Evolutionary conservation across 2,329 filamentous ascomycete genomes (phyloP), one percentile per base, ranked within the genome.

Genomic region (Fusarium buxicola): DNA sequence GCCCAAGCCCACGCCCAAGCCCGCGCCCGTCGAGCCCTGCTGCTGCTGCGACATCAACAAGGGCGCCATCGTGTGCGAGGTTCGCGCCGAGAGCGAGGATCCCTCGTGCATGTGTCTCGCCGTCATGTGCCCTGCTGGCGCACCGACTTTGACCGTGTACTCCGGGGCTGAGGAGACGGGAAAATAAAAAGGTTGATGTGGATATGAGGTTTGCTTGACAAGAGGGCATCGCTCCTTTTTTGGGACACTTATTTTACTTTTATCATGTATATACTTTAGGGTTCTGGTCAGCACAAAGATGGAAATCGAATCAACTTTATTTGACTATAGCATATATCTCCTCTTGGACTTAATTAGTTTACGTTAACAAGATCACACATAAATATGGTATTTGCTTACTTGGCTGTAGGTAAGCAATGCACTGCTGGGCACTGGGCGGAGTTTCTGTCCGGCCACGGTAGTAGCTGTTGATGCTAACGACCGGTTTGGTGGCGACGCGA

Each of bases 1-100:
- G 24, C 38, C 50, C 16, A 30, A 41, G n/a, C 41, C 62, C 2
- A 58, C 53, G 5, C 46, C 45, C 38, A 47, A 51, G 9, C 28
- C 56, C 32, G 24, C 48, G 6, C 55, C n/a, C n/a, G n/a, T n/a
- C n/a, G n/a, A 53, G 35, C 53, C 56, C 4, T 72, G 69, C 53
- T 71, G 69, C 45, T 72, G 68, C 55, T 72, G 69, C 44, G 53
- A 68, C 43, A 8, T 52, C 8, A 48, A 41, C 7, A 54, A 56
- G 13, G 36, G 49, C 8, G 48, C 65, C 21, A 60, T 69, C 16
- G 54, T 71, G 9, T 72, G 69, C 34, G 38, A 60, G 16, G 35
- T 66, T 13, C 62, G 62, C 41, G 40, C 50, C 25, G 30, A 59
- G 8, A 55, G 31, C 15, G 46, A 64, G 24, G 53, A 63, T 15